phyloP scores from a whole-genome alignment of 2,329 filamentous ascomycete species.

The Periglandula ipomoeae region DNA sequence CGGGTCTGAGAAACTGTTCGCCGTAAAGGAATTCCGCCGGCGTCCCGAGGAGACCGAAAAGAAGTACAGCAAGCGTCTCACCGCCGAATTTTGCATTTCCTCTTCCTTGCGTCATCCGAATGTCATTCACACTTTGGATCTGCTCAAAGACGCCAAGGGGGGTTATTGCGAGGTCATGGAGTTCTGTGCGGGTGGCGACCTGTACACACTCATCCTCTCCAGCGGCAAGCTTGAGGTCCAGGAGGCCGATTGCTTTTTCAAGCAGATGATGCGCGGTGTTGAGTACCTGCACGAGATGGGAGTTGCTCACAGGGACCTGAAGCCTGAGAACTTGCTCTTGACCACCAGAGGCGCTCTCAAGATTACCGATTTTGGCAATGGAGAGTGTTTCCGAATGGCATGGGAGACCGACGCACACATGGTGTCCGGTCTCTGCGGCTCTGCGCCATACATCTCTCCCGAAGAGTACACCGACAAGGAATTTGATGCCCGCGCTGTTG shows the following conservation, averaged over 20 bases:
- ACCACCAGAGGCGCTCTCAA: constrained; percentile 90
- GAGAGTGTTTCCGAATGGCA: constrained; percentile 98
- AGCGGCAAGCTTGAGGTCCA: constrained; percentile 84
- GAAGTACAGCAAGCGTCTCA: constrained; percentile 95
- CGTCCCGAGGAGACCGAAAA: constrained; percentile 90
- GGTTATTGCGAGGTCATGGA: constrained; percentile 99
- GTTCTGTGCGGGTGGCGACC: constrained; percentile 90
- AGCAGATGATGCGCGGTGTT: constrained; percentile 97
- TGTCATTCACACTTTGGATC: constrained; percentile 92
- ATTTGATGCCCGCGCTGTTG: constrained; percentile 94
- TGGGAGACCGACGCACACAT: constrained; percentile 99
- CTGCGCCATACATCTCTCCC: constrained; percentile 92
- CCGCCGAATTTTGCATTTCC: constrained; percentile 96
- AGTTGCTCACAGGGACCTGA: constrained; percentile 91
- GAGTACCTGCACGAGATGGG: constrained; percentile 99
- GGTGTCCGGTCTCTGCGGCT: constrained; percentile 94
- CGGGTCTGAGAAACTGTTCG: constrained; percentile 83
- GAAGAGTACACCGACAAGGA: constrained; percentile 94
- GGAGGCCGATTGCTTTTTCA: constrained; percentile 97
- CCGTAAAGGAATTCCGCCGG: constrained; percentile 95
- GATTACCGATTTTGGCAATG: constrained; percentile 97
- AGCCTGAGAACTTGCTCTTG: constrained; percentile 90
- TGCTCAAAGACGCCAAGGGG: constrained; percentile 91
- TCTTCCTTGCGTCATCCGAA: constrained; percentile 95
- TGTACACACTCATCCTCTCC: constrained; percentile 87